These are phyloP conservation scores for Eucalyptus curtisii DNA, from an alignment of 345 rosid species.

Conservation along the genomic window DNA sequence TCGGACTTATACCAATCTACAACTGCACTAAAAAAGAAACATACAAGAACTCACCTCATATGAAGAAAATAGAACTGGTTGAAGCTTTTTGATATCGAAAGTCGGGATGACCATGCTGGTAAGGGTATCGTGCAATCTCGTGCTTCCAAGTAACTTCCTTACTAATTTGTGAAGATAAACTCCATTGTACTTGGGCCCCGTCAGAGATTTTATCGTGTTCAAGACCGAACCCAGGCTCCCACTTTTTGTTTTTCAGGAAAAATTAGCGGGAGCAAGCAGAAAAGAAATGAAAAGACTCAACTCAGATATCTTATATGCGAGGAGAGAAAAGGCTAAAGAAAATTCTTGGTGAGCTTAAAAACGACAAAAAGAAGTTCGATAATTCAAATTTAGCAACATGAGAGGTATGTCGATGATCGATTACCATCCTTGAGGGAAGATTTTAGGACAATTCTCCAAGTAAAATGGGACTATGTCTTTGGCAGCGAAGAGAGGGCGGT, in stretches of 20 bases:
- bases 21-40: not conserved
- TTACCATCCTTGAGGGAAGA: constrained; percentile 54
- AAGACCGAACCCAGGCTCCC: constrained; percentile 10
- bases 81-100: constrained; percentile 59
- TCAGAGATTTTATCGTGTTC: constrained; percentile 25
- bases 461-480: constrained; percentile 13
- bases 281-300: not conserved
- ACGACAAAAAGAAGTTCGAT: not conserved
- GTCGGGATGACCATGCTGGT: constrained; percentile 59
- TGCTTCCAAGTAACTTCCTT: constrained; percentile 15
- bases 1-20: not conserved
- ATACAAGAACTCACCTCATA: constrained; percentile 20
- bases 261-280: not conserved
- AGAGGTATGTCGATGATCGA: not conserved
- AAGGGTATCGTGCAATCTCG: constrained; percentile 39
- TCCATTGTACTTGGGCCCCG: constrained; percentile 62
- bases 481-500: not conserved
- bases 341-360: not conserved
- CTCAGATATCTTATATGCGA: not conserved
- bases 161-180: constrained; percentile 29
- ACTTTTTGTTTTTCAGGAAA: constrained; percentile 2
- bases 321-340: not conserved
- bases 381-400: not conserved
- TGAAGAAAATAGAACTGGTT: constrained; percentile 55
- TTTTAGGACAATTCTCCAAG: constrained; percentile 35